Conservation (phyloP, 2,329 filamentous ascomycete species). For the Aureobasidium musti region DNA sequence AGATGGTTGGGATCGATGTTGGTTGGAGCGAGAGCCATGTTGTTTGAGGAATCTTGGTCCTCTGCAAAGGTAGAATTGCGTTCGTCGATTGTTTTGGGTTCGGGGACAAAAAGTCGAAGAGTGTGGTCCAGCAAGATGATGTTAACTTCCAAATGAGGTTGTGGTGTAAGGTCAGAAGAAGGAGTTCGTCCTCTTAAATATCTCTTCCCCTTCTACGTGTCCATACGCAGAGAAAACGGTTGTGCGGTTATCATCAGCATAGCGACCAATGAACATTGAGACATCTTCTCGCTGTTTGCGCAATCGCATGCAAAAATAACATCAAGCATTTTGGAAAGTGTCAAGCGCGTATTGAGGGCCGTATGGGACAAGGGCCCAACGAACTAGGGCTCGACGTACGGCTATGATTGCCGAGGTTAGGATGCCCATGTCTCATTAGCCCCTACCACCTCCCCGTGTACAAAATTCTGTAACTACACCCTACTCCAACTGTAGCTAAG, state of each 20-base stretch:
- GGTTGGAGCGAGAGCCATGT: conserved; percentile 22
- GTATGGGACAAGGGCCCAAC: conserved; percentile 17
- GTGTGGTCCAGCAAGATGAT: background rate
- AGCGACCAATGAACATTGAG: background rate
- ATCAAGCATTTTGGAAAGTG: background rate
- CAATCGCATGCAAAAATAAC: background rate
- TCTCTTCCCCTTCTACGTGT: background rate
- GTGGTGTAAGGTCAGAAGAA: background rate
- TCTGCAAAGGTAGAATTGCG: background rate
- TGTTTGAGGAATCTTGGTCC: background rate
- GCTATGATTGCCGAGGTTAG: background rate
- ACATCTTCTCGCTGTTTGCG: background rate
- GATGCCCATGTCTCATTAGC: too few relatives aligned
- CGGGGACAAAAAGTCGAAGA: too few relatives aligned
- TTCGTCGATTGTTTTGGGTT: background rate
- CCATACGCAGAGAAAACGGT: background rate
- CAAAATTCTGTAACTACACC: too few relatives aligned
- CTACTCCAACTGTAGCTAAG: too few relatives aligned
- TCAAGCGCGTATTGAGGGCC: conserved; percentile 13
- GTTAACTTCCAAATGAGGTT: background rate
- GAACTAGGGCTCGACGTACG: too few relatives aligned
- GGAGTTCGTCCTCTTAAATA: conserved; percentile 3
- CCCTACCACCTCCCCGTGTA: too few relatives aligned
- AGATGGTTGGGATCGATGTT: conserved; percentile 16
- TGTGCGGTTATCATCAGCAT: background rate